phyloP scores from a whole-genome alignment of 2,329 filamentous ascomycete species.

The Seiridium cupressi region DNA sequence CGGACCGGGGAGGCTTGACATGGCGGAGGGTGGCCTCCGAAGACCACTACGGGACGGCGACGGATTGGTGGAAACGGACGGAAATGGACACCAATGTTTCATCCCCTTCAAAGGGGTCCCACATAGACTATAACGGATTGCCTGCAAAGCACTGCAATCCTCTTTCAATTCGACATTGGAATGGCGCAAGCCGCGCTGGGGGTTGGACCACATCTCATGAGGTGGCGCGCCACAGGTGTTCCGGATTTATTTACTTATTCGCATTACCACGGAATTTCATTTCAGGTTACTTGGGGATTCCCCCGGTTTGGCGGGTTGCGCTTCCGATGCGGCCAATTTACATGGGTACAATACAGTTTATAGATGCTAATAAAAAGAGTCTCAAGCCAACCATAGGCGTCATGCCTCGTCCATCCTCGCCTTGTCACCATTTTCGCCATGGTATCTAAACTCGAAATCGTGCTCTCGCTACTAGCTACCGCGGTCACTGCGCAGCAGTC shows the following conservation, averaged over 20 bases:
- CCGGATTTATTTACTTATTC: too few relatives aligned
- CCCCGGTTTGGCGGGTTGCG: not conserved
- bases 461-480: not conserved
- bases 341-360: too few relatives aligned
- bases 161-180: not conserved
- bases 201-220: too few relatives aligned
- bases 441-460: not conserved
- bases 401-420: not conserved
- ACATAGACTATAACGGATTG: not conserved
- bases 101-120: not conserved
- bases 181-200: too few relatives aligned
- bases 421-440: not conserved
- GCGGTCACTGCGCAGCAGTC: slow-evolving; percentile 2
- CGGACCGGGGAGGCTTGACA: not conserved
- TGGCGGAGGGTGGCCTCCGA: slow-evolving; percentile 3
- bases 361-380: too few relatives aligned
- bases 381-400: too few relatives aligned
- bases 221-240: too few relatives aligned
- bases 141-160: not conserved
- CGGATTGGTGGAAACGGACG: slow-evolving; percentile 1
- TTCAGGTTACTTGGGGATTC: not conserved
- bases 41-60: not conserved
- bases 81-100: not conserved
- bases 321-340: not conserved
- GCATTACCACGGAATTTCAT: too few relatives aligned